These are phyloP conservation scores for Domatiomyces globalis DNA, from an alignment of 2,329 filamentous ascomycete genomes.

Conservation along the genomic window DNA sequence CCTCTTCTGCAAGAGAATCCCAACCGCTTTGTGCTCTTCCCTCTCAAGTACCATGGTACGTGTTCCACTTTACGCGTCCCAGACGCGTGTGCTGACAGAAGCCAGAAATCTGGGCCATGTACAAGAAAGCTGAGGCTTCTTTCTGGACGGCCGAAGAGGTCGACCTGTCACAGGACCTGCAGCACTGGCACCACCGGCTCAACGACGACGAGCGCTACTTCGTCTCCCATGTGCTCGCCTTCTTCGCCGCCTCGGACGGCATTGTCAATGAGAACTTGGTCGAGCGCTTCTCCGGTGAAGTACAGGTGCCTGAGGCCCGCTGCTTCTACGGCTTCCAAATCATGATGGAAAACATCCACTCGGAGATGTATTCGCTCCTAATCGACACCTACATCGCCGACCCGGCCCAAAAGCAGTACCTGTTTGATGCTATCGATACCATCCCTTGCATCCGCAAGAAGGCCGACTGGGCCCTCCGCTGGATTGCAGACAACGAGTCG, in stretches of 20 bases:
- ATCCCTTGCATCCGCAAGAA: constrained; percentile 98
- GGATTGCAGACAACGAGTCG: constrained; percentile 87
- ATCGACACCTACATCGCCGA: constrained; percentile 99
- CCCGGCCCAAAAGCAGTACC: constrained; percentile 77
- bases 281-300: constrained; percentile 92
- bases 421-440: constrained; percentile 98
- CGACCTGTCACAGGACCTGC: constrained; percentile 93
- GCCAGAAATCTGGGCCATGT: constrained; percentile 70
- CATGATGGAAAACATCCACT: constrained; percentile 99
- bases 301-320: constrained; percentile 92
- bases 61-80: constrained; percentile 1
- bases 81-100: constrained; percentile 18
- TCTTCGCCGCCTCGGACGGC: constrained; percentile 96
- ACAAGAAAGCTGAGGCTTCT: constrained; percentile 98
- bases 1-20: constrained; percentile 91
- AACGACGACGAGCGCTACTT: constrained; percentile 98
- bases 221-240: constrained; percentile 93
- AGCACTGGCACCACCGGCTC: constrained; percentile 97
- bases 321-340: constrained; percentile 99
- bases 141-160: constrained; percentile 99
- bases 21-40: constrained; percentile 91
- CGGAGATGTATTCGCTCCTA: constrained; percentile 95
- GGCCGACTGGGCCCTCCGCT: constrained; percentile 91
- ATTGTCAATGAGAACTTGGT: constrained; percentile 99
- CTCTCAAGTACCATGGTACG: constrained; percentile 53